These are phyloP conservation scores for Citrullus colocynthis DNA, from an alignment of 306 rosid species.

Conservation along the genomic window DNA sequence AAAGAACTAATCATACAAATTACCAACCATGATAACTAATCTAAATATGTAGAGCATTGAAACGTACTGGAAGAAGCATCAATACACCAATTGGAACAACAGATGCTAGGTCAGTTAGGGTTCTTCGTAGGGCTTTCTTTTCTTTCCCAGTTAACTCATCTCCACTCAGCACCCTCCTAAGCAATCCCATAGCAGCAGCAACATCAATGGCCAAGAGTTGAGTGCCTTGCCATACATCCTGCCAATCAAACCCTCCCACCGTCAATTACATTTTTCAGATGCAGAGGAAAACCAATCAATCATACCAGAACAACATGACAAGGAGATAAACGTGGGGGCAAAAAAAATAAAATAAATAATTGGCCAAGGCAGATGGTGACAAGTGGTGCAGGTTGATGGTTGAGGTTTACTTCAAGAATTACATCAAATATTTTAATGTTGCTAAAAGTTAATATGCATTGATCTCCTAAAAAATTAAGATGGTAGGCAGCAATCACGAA, in stretches of 20 bases:
- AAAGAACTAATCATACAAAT: not conserved
- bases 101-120: slow-evolving; percentile 86
- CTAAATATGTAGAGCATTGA: not conserved
- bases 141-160: slow-evolving; percentile 90
- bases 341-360: not conserved
- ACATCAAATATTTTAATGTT: not conserved
- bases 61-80: slow-evolving; percentile 89
- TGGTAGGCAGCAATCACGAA: not conserved
- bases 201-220: slow-evolving; percentile 84
- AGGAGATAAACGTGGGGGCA: not conserved
- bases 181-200: slow-evolving; percentile 58
- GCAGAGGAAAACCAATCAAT: not conserved
- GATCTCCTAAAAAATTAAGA: not conserved
- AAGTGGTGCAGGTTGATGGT: not conserved
- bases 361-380: not conserved
- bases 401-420: not conserved
- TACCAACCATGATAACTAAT: not conserved
- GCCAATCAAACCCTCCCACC: slow-evolving; percentile 10
- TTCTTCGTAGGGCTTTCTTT: slow-evolving; percentile 67
- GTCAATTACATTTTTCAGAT: not conserved
- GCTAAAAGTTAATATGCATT: not conserved
- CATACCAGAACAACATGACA: not conserved
- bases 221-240: slow-evolving; percentile 99
- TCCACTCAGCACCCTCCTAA: slow-evolving; percentile 65
- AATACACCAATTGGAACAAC: slow-evolving; percentile 88